phyloP scores from a whole-genome alignment of 2,329 filamentous ascomycete genomes.

The Dactylonectria estremocensis region DNA sequence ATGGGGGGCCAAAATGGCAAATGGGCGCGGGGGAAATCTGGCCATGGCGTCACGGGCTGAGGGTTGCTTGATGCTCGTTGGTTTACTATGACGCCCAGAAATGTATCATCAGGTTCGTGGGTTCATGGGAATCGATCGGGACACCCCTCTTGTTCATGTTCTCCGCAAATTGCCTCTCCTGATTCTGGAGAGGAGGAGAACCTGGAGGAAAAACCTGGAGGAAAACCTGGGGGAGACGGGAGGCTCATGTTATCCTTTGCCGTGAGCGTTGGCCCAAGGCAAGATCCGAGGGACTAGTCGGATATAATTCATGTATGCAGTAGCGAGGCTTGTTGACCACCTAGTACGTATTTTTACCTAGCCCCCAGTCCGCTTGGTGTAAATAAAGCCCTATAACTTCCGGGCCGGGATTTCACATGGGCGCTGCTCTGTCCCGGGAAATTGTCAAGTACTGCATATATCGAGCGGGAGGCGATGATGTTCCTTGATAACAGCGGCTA shows the following conservation, averaged over 20 bases:
- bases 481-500: conserved; percentile 21
- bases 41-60: conserved; percentile 25
- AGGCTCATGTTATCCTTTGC: conserved; percentile 8
- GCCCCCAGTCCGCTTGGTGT: too few species aligned
- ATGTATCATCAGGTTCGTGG: conserved; percentile 26
- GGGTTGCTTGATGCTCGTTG: conserved; percentile 13
- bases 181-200: conserved; percentile 23
- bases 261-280: neutral
- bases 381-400: neutral
- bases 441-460: conserved; percentile 11
- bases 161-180: conserved; percentile 25
- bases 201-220: neutral
- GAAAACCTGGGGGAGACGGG: conserved; percentile 28
- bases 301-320: conserved; percentile 19
- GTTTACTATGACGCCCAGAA: conserved; percentile 12
- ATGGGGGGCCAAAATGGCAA: neutral
- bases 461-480: conserved; percentile 10
- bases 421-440: neutral
- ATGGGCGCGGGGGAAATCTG: conserved; percentile 17
- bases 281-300: conserved; percentile 11
- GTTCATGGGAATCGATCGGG: conserved; percentile 24
- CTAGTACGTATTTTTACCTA: too few species aligned
- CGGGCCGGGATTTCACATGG: neutral
- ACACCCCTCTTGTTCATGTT: conserved; percentile 27
- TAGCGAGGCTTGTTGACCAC: too few species aligned